Evolutionary conservation across 352 stramenopile genomes (phyloP).

Genomic region (Pythium rishiriense): DNA sequence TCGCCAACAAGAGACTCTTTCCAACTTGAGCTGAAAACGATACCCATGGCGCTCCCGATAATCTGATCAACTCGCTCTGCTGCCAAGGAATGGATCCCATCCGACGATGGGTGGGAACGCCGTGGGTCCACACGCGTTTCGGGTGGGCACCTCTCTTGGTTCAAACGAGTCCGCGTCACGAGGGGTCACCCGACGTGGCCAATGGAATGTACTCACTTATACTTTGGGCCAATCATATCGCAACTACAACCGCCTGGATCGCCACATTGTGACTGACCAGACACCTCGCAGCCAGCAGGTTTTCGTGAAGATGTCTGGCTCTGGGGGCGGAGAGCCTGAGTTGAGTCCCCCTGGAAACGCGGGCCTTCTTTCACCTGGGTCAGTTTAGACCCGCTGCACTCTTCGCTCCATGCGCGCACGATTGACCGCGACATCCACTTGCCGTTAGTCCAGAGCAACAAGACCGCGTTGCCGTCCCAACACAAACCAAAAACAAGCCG

Average conservation of each 20-base stretch:
- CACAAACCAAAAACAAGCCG: neutral
- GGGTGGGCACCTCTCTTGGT: neutral
- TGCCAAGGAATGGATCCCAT: no score
- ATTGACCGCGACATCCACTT: neutral
- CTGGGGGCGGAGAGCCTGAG: conserved; percentile 17
- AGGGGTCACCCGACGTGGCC: neutral
- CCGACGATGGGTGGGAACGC: no score
- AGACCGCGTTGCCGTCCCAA: neutral
- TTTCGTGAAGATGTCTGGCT: conserved; percentile 20
- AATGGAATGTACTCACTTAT: neutral
- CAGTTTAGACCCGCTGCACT: neutral
- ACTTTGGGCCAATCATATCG: conserved; percentile 13
- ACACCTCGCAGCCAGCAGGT: conserved; percentile 10
- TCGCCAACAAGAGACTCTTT: no score
- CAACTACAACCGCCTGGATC: neutral
- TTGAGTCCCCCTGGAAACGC: conserved; percentile 1
- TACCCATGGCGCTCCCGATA: no score
- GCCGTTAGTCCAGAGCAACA: neutral
- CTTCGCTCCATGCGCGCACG: neutral
- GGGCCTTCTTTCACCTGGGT: neutral
- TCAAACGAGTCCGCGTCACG: neutral
- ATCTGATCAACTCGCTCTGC: no score
- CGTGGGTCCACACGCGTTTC: no score
- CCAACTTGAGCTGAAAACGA: neutral
- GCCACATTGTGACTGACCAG: conserved; percentile 20